These are phyloP conservation scores for Apiotrichum porosum DNA, from an alignment of 1,284 basidiomycete species.

Conservation along the genomic window DNA sequence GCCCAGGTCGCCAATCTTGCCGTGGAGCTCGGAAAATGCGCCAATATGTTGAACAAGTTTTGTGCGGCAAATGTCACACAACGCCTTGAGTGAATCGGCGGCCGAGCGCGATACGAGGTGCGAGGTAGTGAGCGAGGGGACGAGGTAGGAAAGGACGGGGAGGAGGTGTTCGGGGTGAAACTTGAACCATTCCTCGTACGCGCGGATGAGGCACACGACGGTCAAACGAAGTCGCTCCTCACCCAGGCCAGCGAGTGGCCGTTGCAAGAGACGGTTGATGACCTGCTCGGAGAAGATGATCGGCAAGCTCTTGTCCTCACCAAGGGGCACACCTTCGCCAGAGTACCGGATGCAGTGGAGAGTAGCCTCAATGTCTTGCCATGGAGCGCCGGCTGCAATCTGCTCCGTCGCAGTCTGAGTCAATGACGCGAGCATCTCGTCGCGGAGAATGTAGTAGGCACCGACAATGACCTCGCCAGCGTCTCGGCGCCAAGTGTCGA, in stretches of 20 bases:
- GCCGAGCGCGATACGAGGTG: conserved; percentile 67
- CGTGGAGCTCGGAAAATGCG: conserved; percentile 76
- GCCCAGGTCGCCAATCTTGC: conserved; percentile 64
- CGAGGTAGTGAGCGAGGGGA: conserved; percentile 56
- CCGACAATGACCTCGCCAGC: conserved; percentile 86
- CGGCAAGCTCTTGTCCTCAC: conserved; percentile 60
- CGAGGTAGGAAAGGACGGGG: conserved; percentile 64
- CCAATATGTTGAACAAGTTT: conserved; percentile 73
- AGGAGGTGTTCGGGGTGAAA: conserved; percentile 52
- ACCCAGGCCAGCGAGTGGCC: conserved; percentile 49
- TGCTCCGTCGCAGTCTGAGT: conserved; percentile 59
- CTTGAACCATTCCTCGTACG: conserved; percentile 80
- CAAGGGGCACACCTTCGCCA: conserved; percentile 77
- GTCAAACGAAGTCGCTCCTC: conserved; percentile 66
- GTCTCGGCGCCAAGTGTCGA: conserved; percentile 65
- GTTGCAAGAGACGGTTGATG: conserved; percentile 49
- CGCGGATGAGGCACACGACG: conserved; percentile 62
- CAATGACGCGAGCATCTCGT: conserved; percentile 70
- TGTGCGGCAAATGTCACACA: conserved; percentile 78
- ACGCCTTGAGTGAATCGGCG: conserved; percentile 70
- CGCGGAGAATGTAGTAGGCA: conserved; percentile 80
- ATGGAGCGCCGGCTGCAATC: conserved; percentile 24
- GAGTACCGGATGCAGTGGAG: conserved; percentile 77
- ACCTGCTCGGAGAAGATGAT: conserved; percentile 66
- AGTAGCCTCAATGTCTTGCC: conserved; percentile 70